These are phyloP conservation scores for Lachancea sp. DNA, from an alignment of 805 yeast genomes.

Conservation along the genomic window DNA sequence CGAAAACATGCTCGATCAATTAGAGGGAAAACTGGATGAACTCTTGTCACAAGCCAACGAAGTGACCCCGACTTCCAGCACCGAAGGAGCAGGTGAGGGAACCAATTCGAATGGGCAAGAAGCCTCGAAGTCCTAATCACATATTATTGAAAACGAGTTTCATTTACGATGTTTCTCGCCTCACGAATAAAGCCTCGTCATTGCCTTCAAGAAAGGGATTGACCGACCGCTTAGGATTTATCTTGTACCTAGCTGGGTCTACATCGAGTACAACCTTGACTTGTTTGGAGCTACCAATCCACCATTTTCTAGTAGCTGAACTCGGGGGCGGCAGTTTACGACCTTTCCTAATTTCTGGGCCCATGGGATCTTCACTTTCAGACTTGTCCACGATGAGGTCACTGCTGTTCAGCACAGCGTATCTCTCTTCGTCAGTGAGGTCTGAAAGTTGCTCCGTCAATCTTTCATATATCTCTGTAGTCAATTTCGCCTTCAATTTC, in stretches of 20 bases:
- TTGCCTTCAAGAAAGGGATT: conserved; percentile 64
- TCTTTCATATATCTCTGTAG: conserved; percentile 50
- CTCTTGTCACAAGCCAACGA: conserved; percentile 3
- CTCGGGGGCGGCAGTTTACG: conserved; percentile 77
- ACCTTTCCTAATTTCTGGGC: conserved; percentile 18
- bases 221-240: conserved; percentile 62
- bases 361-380: conserved; percentile 19
- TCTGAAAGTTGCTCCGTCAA: conserved; percentile 43
- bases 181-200: conserved; percentile 35
- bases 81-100: too few relatives aligned
- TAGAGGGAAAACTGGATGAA: conserved; percentile 55
- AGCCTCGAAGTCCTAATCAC: not conserved
- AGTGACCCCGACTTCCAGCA: too few relatives aligned
- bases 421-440: conserved; percentile 36
- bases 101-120: too few relatives aligned
- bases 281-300: conserved; percentile 74
- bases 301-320: conserved; percentile 79
- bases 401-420: conserved; percentile 13
- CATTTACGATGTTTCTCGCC: conserved; percentile 1
- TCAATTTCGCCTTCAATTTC: conserved; percentile 41
- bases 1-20: conserved; percentile 56
- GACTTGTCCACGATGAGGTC: conserved; percentile 26
- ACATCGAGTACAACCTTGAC: conserved; percentile 56
- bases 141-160: not conserved
- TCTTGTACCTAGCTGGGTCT: conserved; percentile 36